Base-by-base conservation (phyloP, 192 early-diverging fungal species). In the Borealophlyctis nickersoniae region DNA sequence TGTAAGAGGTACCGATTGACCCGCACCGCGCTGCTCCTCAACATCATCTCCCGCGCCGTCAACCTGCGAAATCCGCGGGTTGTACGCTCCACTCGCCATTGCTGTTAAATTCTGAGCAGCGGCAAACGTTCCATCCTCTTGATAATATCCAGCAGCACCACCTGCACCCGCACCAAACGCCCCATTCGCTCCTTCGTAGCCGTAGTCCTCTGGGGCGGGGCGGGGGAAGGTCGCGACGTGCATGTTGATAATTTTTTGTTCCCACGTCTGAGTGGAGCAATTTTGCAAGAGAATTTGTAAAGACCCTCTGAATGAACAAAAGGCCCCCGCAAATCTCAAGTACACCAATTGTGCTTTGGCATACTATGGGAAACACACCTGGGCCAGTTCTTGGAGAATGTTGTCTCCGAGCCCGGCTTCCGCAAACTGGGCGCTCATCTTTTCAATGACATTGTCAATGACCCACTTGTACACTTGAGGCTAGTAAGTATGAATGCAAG, bases 361-460 rank as follows among this genome's bases (percentile, higher is more conserved):
- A 56, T 22, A 19, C 11, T 56, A 19, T 19, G 23, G 3, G 3
- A 19, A 68, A 52, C 62, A 27, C 67, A 88, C 88, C 66, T 88
- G 80, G 66, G 92, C 87, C 60, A 98, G 78, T 62, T 96, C 93
- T 32, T 84, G 80, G 31, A 98, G 79, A 24, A 95, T 87, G 27
- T 87, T 79, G 29, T 92, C 91, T 57, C 95, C 89, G 24, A 96
- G 82, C 31, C 96, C 96, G 74, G 91, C 84, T 59, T 91, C 87
- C 45, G 90, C 89, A 85, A 96, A 98, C 36, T 94, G 89, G 14
- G 80, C 78, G 36, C 86, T 85, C 27, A 92, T 87, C 66, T 94
- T 89, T 56, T 86, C 82, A 61, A 94, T 90, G 50, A 98, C 96
- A 63, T 98, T 93, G 75, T 91, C 87, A 64, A 98, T 96, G 45